phyloP scores from a whole-genome alignment of 2,329 filamentous ascomycete species.

The Colletotrichum orchidophilum region DNA sequence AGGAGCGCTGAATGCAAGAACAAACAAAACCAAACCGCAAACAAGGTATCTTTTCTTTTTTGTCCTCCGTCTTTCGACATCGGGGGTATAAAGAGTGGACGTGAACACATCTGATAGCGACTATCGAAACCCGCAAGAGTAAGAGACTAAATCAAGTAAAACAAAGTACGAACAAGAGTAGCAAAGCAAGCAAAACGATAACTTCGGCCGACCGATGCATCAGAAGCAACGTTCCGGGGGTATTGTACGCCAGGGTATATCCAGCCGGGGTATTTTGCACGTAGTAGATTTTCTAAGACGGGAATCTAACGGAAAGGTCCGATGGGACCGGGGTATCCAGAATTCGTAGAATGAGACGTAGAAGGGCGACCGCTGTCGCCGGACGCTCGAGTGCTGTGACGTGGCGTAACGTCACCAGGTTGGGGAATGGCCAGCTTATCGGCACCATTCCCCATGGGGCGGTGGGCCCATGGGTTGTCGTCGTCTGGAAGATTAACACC shows the following conservation, averaged over 20 bases:
- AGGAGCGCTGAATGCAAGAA: constrained; percentile 20
- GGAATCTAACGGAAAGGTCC: constrained; percentile 85
- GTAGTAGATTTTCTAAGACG: constrained; percentile 54
- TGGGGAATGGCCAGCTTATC: constrained; percentile 74
- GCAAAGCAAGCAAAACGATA: constrained; percentile 45
- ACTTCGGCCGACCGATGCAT: constrained; percentile 57
- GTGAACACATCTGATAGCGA: constrained; percentile 37
- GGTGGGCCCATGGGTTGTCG: constrained; percentile 73
- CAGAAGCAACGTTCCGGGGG: constrained; percentile 54
- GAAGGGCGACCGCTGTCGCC: constrained; percentile 92
- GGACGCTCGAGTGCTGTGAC: constrained; percentile 84
- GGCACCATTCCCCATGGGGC: constrained; percentile 72
- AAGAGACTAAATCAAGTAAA: constrained; percentile 38
- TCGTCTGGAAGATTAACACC: constrained; percentile 94
- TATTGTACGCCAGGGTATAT: constrained; percentile 74
- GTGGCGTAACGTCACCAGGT: constrained; percentile 83
- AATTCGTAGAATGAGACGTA: constrained; percentile 94
- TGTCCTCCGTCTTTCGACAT: constrained; percentile 31
- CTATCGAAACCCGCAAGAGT: constrained; percentile 29
- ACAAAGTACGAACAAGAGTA: constrained; percentile 39
- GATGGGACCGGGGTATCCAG: constrained; percentile 94
- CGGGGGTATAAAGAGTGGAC: constrained; percentile 37
- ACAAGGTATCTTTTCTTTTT: constrained; percentile 36
- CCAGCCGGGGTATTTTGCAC: constrained; percentile 70
- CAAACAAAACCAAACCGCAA: constrained; percentile 24